Conservation (phyloP, 1,139 yeast genomes). For the Candida neerlandica region DNA sequence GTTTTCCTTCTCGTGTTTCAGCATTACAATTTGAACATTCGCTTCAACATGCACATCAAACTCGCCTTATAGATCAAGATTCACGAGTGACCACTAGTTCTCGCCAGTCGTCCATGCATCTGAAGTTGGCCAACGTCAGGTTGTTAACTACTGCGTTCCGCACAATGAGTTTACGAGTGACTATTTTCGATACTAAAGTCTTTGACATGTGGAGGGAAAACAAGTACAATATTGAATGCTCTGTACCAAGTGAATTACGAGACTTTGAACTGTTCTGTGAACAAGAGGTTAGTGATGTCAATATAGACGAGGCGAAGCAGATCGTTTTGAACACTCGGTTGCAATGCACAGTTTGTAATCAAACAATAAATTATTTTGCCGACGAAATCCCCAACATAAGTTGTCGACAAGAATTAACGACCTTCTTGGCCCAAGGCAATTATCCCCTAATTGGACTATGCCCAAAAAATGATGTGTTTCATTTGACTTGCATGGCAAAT, state of each 20-base stretch:
- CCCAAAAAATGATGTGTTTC: constrained; percentile 39
- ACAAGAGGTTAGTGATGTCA: background rate
- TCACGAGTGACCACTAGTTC: constrained; percentile 26
- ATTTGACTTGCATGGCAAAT: constrained; percentile 48
- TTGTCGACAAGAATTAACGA: constrained; percentile 7
- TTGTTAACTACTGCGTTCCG: constrained; percentile 48
- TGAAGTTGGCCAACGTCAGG: constrained; percentile 54
- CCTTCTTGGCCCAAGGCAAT: constrained; percentile 12
- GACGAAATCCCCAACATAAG: constrained; percentile 17
- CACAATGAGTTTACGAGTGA: constrained; percentile 41
- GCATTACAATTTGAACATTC: constrained; percentile 81
- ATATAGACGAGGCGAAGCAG: constrained; percentile 22
- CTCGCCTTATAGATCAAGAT: constrained; percentile 55
- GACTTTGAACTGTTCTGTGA: constrained; percentile 17
- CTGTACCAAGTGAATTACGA: constrained; percentile 12
- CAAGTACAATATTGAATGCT: constrained; percentile 25
- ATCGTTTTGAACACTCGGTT: constrained; percentile 23
- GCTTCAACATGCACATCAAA: constrained; percentile 70
- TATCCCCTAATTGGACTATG: constrained; percentile 39
- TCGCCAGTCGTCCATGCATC: constrained; percentile 43
- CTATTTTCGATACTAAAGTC: constrained; percentile 35
- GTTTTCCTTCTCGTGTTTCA: constrained; percentile 69
- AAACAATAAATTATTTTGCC: constrained; percentile 32
- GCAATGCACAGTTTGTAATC: constrained; percentile 31
- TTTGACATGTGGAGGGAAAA: constrained; percentile 30